These are phyloP conservation scores for Botrytis galanthina DNA, from an alignment of 2,329 filamentous ascomycete genomes.

Conservation along the genomic window DNA sequence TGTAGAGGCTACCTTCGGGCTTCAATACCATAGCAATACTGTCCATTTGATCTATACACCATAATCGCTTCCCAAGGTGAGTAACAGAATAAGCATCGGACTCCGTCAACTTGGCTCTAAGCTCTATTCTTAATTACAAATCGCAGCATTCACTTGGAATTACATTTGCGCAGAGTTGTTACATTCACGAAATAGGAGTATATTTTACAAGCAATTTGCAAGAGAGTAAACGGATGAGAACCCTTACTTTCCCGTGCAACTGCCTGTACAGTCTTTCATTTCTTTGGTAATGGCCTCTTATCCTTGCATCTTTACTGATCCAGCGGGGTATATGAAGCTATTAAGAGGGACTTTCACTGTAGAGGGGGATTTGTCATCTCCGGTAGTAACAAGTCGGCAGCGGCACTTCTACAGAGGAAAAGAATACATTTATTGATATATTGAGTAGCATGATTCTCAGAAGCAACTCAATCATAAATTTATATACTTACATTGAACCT, in stretches of 20 bases:
- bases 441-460: background rate
- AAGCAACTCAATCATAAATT: background rate
- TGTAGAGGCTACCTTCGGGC: background rate
- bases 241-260: background rate
- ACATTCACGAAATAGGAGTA: no score
- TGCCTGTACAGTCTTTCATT: background rate
- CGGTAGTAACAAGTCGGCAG: background rate
- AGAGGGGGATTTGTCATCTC: background rate
- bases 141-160: no score
- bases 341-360: background rate
- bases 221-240: background rate
- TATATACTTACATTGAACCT: background rate
- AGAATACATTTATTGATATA: background rate
- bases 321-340: background rate
- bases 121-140: background rate
- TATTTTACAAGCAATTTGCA: background rate
- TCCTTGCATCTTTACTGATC: background rate
- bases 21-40: background rate
- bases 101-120: background rate
- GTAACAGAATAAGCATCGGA: background rate
- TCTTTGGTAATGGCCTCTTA: background rate
- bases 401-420: background rate
- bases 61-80: background rate
- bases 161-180: no score
- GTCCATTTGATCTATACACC: background rate